Evolutionary conservation across 495 filamentous ascomycete species (phyloP).

Genomic region (Podospora pseudocomata): DNA sequence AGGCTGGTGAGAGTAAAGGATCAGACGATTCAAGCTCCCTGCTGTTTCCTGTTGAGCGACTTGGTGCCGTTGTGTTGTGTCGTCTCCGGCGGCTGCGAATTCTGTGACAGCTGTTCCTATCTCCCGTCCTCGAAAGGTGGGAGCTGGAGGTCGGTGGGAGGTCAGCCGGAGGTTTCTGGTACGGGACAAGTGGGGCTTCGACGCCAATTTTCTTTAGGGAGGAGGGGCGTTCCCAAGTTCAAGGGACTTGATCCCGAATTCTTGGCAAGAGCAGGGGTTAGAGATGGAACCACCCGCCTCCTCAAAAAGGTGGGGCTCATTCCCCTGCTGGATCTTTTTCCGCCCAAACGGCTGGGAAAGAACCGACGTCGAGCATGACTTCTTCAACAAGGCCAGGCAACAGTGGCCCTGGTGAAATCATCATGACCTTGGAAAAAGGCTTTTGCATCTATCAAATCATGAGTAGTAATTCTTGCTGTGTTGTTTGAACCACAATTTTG

Average conservation of each 20-base stretch:
- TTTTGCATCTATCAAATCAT: neutral
- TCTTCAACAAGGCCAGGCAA: slow-evolving; percentile 11
- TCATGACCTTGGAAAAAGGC: neutral
- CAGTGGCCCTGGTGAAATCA: neutral
- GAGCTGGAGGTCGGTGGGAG: slow-evolving; percentile 1
- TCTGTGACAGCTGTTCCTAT: neutral
- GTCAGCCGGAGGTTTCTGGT: neutral
- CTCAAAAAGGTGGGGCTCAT: slow-evolving; percentile 15
- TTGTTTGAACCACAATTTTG: neutral
- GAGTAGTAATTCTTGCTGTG: neutral
- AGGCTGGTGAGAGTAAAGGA: neutral
- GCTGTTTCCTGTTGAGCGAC: neutral
- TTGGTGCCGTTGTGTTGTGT: slow-evolving; percentile 4
- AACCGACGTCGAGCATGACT: slow-evolving; percentile 18
- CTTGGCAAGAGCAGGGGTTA: slow-evolving; percentile 17
- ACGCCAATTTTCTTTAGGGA: neutral
- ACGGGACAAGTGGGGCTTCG: slow-evolving; percentile 7
- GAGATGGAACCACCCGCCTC: slow-evolving; percentile 20
- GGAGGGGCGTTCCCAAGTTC: slow-evolving; percentile 7
- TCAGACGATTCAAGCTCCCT: no score
- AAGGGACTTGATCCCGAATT: slow-evolving; percentile 8
- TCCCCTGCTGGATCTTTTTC: slow-evolving; percentile 18
- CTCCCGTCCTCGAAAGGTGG: neutral
- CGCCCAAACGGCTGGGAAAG: slow-evolving; percentile 24
- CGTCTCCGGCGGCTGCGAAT: slow-evolving; percentile 7